phyloP scores from a whole-genome alignment of 1,284 basidiomycete genomes.

The Ceratobasidium sp. region DNA sequence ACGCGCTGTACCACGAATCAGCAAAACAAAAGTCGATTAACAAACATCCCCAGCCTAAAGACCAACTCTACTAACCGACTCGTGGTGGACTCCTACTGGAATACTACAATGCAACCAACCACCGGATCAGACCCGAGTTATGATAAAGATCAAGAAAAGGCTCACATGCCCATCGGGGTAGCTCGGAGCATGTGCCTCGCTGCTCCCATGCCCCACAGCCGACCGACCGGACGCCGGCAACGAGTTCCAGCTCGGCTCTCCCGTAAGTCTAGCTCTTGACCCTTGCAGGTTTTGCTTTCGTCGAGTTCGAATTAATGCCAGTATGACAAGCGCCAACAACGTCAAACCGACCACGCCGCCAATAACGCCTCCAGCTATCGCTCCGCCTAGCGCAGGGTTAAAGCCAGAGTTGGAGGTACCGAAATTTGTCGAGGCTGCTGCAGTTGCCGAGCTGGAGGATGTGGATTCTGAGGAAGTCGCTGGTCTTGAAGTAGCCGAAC shows the following conservation, averaged over 20 bases:
- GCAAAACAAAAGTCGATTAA: too few species aligned
- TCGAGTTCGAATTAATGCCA: background rate
- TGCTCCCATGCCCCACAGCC: background rate
- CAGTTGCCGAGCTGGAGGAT: background rate
- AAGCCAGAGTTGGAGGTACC: background rate
- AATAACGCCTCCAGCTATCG: conserved; percentile 6
- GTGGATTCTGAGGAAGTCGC: background rate
- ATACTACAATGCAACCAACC: too few species aligned
- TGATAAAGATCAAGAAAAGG: background rate
- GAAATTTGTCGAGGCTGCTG: conserved; percentile 3
- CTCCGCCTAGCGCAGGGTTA: background rate
- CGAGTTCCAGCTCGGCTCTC: background rate
- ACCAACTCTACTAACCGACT: too few species aligned
- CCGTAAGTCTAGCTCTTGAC: background rate
- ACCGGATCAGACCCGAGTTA: too few species aligned
- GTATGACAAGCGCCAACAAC: background rate
- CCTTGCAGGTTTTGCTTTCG: background rate
- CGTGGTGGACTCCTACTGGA: too few species aligned
- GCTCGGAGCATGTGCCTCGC: background rate
- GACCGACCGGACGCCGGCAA: background rate
- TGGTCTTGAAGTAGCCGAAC: background rate
- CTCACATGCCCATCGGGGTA: background rate
- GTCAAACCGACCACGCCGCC: conserved; percentile 2
- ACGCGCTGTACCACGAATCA: too few species aligned
- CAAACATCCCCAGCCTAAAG: too few species aligned